Evolutionary conservation across 768 basidiomycete species (phyloP).

Genomic region (Polyporus arcularius): DNA sequence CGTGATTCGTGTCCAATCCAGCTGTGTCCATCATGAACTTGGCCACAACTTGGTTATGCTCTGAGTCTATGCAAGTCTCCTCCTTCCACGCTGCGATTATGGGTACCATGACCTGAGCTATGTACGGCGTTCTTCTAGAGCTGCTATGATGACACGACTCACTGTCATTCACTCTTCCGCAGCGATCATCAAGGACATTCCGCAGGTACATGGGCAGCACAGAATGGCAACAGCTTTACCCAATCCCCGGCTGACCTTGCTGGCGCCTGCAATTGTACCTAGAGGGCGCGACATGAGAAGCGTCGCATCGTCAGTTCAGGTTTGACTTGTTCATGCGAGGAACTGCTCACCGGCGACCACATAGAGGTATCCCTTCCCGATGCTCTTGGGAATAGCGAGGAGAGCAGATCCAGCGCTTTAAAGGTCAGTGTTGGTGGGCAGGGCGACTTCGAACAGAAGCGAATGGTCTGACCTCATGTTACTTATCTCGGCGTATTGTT

Average conservation of each 20-base stretch:
- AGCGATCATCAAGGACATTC: conserved; percentile 2
- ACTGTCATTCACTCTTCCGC: conserved; percentile 5
- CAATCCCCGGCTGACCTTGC: conserved; percentile 7
- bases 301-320: neutral
- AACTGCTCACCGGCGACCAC: conserved; percentile 4
- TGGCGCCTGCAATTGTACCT: conserved; percentile 8
- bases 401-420: neutral
- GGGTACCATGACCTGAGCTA: too few species aligned
- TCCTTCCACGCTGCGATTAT: too few species aligned
- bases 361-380: conserved; percentile 4
- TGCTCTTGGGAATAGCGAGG: conserved; percentile 1
- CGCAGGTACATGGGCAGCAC: conserved; percentile 11
- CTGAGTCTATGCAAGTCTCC: too few species aligned
- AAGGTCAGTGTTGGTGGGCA: neutral
- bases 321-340: neutral
- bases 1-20: too few species aligned
- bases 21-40: too few species aligned
- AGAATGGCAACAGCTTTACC: conserved; percentile 6
- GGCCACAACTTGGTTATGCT: too few species aligned
- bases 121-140: too few species aligned
- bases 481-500: too few species aligned
- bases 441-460: too few species aligned
- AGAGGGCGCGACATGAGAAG: neutral
- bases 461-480: too few species aligned
- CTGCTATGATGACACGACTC: too few species aligned